These are phyloP conservation scores for Suhomyces bokatorum DNA, from an alignment of 1,139 yeast genomes.

Conservation along the genomic window DNA sequence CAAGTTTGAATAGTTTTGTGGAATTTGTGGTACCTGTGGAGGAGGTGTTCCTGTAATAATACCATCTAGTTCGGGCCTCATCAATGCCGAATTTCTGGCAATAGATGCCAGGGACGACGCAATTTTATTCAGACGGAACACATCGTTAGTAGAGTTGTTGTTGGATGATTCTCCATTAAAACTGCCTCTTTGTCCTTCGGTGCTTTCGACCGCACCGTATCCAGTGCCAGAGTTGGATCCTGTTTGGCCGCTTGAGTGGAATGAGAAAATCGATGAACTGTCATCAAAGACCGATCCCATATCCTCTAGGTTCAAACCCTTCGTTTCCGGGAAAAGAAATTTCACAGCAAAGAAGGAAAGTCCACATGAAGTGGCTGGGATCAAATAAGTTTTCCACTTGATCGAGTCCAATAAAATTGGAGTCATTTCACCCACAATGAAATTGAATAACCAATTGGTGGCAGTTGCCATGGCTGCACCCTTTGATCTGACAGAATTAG, in stretches of 20 bases:
- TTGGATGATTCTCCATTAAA: conserved; percentile 15
- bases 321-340: conserved; percentile 81
- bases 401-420: conserved; percentile 79
- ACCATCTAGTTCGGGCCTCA: conserved; percentile 36
- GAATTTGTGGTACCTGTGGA: conserved; percentile 15
- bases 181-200: conserved; percentile 21
- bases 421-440: conserved; percentile 87
- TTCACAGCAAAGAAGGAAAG: conserved; percentile 68
- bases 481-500: conserved; percentile 83
- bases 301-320: conserved; percentile 84
- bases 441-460: conserved; percentile 92
- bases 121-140: conserved; percentile 21
- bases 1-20: conserved; percentile 14
- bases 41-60: conserved; percentile 33
- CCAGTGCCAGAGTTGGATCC: background rate
- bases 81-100: conserved; percentile 40
- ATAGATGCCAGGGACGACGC: conserved; percentile 37
- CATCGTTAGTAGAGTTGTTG: conserved; percentile 16
- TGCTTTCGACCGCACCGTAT: conserved; percentile 24
- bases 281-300: conserved; percentile 55
- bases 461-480: conserved; percentile 93
- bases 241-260: conserved; percentile 35
- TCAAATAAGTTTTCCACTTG: conserved; percentile 76
- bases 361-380: conserved; percentile 77
- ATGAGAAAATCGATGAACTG: conserved; percentile 44